Conservation (phyloP, 306 rosid species). For the Castanopsis chinensis region DNA sequence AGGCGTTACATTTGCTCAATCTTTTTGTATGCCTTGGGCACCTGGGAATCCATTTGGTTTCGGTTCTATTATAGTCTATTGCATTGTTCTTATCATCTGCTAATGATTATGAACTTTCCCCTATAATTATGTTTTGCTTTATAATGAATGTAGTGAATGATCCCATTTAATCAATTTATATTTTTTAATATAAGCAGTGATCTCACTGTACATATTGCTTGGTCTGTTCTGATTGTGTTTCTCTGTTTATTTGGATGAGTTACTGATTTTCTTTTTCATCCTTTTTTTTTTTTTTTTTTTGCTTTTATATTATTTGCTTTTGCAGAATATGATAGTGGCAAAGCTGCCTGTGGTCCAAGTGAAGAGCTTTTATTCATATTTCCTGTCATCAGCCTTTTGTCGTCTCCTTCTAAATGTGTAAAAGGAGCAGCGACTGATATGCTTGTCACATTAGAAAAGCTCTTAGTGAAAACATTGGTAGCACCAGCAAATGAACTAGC, state of each 20-base stretch:
- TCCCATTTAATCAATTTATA: neutral
- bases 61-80: neutral
- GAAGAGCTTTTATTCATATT: slow-evolving; percentile 82
- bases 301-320: slow-evolving; percentile 14
- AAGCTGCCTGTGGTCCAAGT: slow-evolving; percentile 33
- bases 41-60: neutral
- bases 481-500: slow-evolving; percentile 35
- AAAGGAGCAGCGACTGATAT: slow-evolving; percentile 71
- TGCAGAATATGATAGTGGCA: slow-evolving; percentile 55
- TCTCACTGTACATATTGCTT: neutral
- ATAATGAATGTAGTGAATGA: neutral
- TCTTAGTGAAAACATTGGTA: slow-evolving; percentile 41
- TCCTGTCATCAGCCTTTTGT: slow-evolving; percentile 75
- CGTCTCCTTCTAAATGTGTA: slow-evolving; percentile 85
- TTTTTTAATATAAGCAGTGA: neutral
- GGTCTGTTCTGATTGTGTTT: neutral
- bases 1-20: slow-evolving; percentile 12
- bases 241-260: slow-evolving; percentile 14
- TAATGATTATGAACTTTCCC: slow-evolving; percentile 8
- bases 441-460: slow-evolving; percentile 63
- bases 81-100: slow-evolving; percentile 15
- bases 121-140: slow-evolving; percentile 5
- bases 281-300: slow-evolving; percentile 8
- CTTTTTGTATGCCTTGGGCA: slow-evolving; percentile 1
- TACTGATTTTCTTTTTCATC: neutral